Evolutionary conservation across 2,329 filamentous ascomycete species (phyloP), one percentile per base, ranked within the genome.

Genomic region (Aureobasidium melanogenum): DNA sequence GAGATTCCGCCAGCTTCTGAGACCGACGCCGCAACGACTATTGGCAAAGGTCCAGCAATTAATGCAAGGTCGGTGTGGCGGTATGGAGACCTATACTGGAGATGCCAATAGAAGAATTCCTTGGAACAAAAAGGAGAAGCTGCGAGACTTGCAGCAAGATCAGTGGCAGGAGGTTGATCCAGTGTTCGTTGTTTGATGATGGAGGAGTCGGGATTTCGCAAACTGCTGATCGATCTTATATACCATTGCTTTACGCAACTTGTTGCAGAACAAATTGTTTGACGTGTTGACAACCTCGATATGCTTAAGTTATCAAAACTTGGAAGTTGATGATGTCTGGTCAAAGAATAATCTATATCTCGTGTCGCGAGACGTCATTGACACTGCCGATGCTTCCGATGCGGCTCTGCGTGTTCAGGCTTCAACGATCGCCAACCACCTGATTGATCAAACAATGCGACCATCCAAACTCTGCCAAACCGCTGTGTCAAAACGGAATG

Each of bases 341-440:
- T 39, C 19, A n/a, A n/a, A 47, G 2, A 30, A 19, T 32, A 26
- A 38, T 26, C 19, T 44, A 12, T n/a, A n/a, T n/a, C n/a, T 57
- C 39, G 28, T 44, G 54, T 12, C 19, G n/a, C 39, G n/a, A 56
- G 17, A 57, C 54, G 54, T 57, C 54, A 57, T 57, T 46, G 54
- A 44, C 17, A 36, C 28, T 46, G 39, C 54, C 54, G 54, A n/a
- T 46, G n/a, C 41, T 57, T 57, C 54, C 54, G 54, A 57, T 57
- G 54, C 54, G 54, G 41, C 54, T 57, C 54, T 57, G 54, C 54
- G 28, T 24, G n/a, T 15, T 26, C 15, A 26, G 39, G 28, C 54
- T 57, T 46, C 54, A 32, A 32, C 12, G 39, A 57, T 58, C 55
- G 32, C 43, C 43, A 24, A 39, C 32, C 55, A 38, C 22, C 28